Evolutionary conservation across 2,329 filamentous ascomycete genomes (phyloP).

Genomic region (Fusarium sp.): DNA sequence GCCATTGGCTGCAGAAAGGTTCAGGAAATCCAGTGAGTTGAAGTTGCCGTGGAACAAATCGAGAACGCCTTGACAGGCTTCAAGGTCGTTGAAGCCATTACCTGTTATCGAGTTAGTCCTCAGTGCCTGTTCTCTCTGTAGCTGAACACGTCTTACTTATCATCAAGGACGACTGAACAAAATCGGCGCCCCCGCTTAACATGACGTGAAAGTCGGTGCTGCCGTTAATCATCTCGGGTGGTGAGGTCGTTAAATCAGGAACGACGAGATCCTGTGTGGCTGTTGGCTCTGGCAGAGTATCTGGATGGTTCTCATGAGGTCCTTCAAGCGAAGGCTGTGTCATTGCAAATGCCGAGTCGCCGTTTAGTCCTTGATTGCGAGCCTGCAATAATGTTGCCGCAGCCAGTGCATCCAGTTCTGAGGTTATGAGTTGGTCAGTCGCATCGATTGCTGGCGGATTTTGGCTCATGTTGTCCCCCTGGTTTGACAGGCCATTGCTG

Average conservation of each 20-base stretch:
- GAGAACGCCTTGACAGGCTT: neutral
- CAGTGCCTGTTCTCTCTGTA: neutral
- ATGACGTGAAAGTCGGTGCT: neutral
- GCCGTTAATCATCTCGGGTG: neutral
- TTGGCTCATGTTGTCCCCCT: neutral
- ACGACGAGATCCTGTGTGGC: neutral
- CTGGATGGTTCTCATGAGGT: neutral
- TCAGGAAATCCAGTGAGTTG: neutral
- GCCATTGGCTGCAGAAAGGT: neutral
- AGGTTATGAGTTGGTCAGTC: neutral
- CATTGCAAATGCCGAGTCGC: neutral
- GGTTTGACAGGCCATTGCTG: neutral
- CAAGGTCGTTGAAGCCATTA: neutral
- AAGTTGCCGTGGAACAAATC: neutral
- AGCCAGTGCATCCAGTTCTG: neutral
- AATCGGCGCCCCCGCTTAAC: neutral
- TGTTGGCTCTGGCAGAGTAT: neutral
- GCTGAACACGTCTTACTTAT: neutral
- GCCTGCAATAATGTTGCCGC: conserved; percentile 1
- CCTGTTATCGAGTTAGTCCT: neutral
- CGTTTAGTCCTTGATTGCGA: neutral
- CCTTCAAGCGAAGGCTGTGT: neutral
- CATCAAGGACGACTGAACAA: neutral
- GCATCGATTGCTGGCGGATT: neutral
- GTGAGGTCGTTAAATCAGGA: neutral